Evolutionary conservation across 2,329 filamentous ascomycete genomes (phyloP).

Genomic region (Paraconiothyrium sp.): DNA sequence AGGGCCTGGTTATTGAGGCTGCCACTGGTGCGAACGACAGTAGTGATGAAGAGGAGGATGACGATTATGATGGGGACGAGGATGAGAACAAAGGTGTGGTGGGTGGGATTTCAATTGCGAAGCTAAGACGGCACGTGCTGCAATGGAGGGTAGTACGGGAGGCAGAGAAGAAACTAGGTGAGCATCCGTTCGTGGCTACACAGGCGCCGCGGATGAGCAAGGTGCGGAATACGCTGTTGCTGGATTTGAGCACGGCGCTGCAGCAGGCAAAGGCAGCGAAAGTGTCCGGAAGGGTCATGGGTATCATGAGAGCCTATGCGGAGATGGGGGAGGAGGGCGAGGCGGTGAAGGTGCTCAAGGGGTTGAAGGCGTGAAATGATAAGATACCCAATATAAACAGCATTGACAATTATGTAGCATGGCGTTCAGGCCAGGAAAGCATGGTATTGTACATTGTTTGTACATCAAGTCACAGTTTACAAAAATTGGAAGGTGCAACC

Average conservation of each 20-base stretch:
- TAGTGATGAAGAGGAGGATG: conserved; percentile 44
- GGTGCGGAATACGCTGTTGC: conserved; percentile 68
- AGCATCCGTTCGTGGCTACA: conserved; percentile 70
- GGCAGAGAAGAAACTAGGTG: conserved; percentile 61
- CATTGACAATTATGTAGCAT: background rate
- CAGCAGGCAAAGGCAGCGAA: conserved; percentile 62
- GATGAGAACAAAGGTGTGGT: conserved; percentile 40
- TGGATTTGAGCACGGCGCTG: conserved; percentile 71
- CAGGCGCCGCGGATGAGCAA: conserved; percentile 66
- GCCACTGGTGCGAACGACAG: conserved; percentile 26
- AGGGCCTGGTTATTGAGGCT: conserved; percentile 64
- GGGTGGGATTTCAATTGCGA: conserved; percentile 46
- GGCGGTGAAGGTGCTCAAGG: conserved; percentile 66
- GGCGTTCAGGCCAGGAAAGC: conserved; percentile 50
- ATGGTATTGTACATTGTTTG: conserved; percentile 46
- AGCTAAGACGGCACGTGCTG: conserved; percentile 65
- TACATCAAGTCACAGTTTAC: conserved; percentile 36
- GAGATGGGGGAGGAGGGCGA: conserved; percentile 69
- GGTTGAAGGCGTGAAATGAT: conserved; percentile 30
- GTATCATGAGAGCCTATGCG: conserved; percentile 68
- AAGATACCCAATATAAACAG: too few species aligned
- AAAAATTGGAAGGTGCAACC: conserved; percentile 16
- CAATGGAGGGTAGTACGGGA: conserved; percentile 67
- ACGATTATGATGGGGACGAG: conserved; percentile 45
- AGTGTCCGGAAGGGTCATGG: conserved; percentile 57